phyloP scores from a whole-genome alignment of 345 rosid genomes.

The Mallotus nudiflorus region DNA sequence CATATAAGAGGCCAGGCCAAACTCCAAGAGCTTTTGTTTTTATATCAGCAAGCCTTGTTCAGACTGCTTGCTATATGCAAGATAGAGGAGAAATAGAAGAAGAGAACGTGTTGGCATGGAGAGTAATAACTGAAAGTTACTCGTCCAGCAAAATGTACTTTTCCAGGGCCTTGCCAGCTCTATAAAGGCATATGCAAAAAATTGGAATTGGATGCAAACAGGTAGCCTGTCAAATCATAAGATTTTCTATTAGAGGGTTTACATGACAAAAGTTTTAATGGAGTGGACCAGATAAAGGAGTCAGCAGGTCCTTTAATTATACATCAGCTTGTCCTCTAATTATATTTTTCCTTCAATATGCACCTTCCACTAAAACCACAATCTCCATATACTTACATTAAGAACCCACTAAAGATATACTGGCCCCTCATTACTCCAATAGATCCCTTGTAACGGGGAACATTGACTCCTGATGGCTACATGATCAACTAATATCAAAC shows the following conservation, averaged over 20 bases:
- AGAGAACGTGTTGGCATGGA: no score
- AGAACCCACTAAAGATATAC: constrained; percentile 21
- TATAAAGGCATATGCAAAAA: not conserved
- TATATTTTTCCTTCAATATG: not conserved
- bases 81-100: no score
- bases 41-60: no score
- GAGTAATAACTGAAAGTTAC: not conserved
- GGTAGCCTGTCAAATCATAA: constrained; percentile 22
- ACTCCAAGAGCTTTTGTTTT: no score
- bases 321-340: not conserved
- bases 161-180: not conserved
- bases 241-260: not conserved
- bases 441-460: not conserved
- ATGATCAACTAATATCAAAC: not conserved
- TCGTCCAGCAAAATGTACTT: not conserved
- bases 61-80: no score
- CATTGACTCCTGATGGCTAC: not conserved
- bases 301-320: not conserved
- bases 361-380: constrained; percentile 3
- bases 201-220: not conserved
- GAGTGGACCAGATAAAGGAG: constrained; percentile 18
- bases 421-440: constrained; percentile 9
- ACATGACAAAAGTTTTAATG: constrained; percentile 7
- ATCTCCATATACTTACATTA: constrained; percentile 15
- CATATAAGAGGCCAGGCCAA: no score